Conservation (phyloP, 2,329 filamentous ascomycete genomes). For the Cephalotrichum gorgonifer region DNA sequence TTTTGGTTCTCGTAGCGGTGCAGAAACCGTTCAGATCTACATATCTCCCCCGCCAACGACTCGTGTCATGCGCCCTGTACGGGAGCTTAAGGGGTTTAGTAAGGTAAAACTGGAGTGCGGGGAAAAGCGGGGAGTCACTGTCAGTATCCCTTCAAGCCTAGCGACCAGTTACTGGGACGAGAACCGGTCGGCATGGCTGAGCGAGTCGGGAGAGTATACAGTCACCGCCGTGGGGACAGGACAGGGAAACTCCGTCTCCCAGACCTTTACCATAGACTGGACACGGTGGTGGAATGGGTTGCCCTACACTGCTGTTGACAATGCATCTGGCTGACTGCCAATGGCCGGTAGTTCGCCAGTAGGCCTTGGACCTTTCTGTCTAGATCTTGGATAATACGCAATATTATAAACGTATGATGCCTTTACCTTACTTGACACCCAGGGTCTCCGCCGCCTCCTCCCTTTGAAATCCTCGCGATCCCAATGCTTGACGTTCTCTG, state of each 20-base stretch:
- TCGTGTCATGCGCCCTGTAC: conserved; percentile 43
- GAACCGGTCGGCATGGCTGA: conserved; percentile 52
- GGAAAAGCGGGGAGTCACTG: conserved; percentile 43
- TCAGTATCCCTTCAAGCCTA: conserved; percentile 52
- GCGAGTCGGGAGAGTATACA: conserved; percentile 54
- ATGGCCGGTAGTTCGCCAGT: too few species aligned
- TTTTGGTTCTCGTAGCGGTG: conserved; percentile 41
- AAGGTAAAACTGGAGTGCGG: conserved; percentile 55
- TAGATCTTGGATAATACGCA: too few species aligned
- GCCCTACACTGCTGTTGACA: background rate
- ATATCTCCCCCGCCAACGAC: conserved; percentile 39
- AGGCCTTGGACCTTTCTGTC: too few species aligned
- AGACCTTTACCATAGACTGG: background rate
- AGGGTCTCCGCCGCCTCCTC: too few species aligned
- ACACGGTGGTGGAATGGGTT: background rate
- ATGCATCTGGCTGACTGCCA: too few species aligned
- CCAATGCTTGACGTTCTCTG: too few species aligned
- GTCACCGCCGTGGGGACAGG: conserved; percentile 35
- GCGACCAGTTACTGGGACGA: conserved; percentile 63
- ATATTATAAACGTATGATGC: too few species aligned
- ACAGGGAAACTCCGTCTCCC: background rate
- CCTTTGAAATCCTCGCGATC: too few species aligned
- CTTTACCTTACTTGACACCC: too few species aligned
- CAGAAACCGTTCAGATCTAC: conserved; percentile 49
- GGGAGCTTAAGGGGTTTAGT: conserved; percentile 55